Conservation (phyloP, 495 filamentous ascomycete species). For the Chaetomium cochliodes region DNA sequence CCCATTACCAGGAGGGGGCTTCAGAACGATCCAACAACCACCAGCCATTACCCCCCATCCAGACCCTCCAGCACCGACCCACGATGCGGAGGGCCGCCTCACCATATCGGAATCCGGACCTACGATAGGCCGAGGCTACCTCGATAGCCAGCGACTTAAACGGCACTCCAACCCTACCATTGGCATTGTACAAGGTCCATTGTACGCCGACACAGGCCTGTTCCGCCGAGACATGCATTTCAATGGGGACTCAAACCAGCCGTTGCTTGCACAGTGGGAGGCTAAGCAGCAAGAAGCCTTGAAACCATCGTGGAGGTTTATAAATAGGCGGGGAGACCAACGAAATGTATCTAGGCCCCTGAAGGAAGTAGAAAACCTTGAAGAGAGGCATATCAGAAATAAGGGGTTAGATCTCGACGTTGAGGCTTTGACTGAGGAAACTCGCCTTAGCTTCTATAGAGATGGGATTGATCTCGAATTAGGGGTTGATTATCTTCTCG, state of each 20-base stretch:
- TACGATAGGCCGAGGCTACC: conserved; percentile 27
- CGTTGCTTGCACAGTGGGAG: conserved; percentile 37
- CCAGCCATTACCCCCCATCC: conserved; percentile 45
- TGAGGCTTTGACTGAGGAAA: conserved; percentile 19
- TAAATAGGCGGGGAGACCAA: conserved; percentile 10
- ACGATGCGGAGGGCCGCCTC: conserved; percentile 24
- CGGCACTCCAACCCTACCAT: conserved; percentile 38
- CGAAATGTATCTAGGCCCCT: conserved; percentile 15
- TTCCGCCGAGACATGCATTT: conserved; percentile 44
- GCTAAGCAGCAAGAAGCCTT: conserved; percentile 27
- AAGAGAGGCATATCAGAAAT: conserved; percentile 28
- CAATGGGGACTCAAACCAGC: conserved; percentile 32
- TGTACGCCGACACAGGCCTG: conserved; percentile 42
- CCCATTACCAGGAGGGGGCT: conserved; percentile 18
- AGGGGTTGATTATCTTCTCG: conserved; percentile 17
- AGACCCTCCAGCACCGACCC: conserved; percentile 41
- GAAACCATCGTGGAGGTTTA: conserved; percentile 11
- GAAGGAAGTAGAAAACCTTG: not conserved
- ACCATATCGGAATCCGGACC: conserved; percentile 25
- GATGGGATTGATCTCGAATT: conserved; percentile 24
- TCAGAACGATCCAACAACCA: conserved; percentile 38
- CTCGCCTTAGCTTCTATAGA: conserved; percentile 19
- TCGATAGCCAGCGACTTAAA: conserved; percentile 35
- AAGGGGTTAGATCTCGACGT: conserved; percentile 31
- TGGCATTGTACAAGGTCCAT: conserved; percentile 48